phyloP scores from a whole-genome alignment of 305 asterid genomes.

The Fraxinus platypoda region DNA sequence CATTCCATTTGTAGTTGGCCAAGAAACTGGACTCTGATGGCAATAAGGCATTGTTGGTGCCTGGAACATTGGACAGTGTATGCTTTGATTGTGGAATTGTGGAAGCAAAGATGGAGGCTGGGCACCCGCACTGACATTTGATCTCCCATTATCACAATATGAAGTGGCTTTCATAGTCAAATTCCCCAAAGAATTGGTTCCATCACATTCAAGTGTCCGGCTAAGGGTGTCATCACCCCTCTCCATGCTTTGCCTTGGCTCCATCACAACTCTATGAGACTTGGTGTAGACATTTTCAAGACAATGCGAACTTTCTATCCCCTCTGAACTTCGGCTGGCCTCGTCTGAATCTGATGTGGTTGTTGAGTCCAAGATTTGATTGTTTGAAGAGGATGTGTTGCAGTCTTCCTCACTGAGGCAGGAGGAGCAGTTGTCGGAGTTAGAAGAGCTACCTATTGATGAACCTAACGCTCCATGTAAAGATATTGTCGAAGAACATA shows the following conservation, averaged over 20 bases:
- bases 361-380: conserved; percentile 63
- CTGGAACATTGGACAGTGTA: conserved; percentile 63
- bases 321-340: conserved; percentile 65
- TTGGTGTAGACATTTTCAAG: conserved; percentile 37
- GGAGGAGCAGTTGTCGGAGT: conserved; percentile 80
- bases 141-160: conserved; percentile 38
- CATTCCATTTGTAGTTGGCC: conserved; percentile 67
- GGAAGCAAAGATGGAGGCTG: conserved; percentile 58
- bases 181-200: conserved; percentile 27
- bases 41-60: conserved; percentile 70
- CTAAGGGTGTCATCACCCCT: conserved; percentile 32
- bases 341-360: conserved; percentile 86
- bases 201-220: conserved; percentile 30
- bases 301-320: conserved; percentile 48
- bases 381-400: conserved; percentile 48
- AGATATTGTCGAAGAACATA: conserved; percentile 29
- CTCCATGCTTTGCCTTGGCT: conserved; percentile 21
- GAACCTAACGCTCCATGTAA: conserved; percentile 36
- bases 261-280: conserved; percentile 30
- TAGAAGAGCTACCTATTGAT: conserved; percentile 53
- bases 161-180: conserved; percentile 39
- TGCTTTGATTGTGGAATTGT: conserved; percentile 55
- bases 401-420: conserved; percentile 93
- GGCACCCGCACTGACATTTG: conserved; percentile 37
- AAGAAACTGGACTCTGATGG: conserved; percentile 70